phyloP scores from a whole-genome alignment of 495 filamentous ascomycete species.

The Evansstolkia leycettana region DNA sequence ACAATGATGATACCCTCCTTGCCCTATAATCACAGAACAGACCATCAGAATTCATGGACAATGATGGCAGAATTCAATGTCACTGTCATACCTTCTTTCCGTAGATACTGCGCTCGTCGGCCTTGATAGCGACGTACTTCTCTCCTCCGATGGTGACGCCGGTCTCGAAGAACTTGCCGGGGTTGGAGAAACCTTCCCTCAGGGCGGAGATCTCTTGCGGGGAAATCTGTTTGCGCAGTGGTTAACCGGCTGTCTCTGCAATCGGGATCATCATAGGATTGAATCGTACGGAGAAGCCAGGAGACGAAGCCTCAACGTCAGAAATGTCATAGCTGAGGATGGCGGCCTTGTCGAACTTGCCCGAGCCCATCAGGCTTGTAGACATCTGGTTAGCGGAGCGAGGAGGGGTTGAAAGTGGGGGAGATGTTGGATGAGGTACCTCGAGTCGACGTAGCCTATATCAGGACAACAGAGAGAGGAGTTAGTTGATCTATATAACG shows the following conservation, averaged over 20 bases:
- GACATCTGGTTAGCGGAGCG: conserved; percentile 8
- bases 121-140: conserved; percentile 59
- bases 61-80: background rate
- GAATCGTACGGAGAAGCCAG: conserved; percentile 56
- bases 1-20: conserved; percentile 67
- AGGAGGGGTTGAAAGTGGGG: conserved; percentile 7
- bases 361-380: conserved; percentile 65
- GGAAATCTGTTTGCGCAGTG: conserved; percentile 18
- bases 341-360: conserved; percentile 76
- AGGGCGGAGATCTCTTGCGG: conserved; percentile 27
- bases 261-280: conserved; percentile 1
- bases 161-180: conserved; percentile 15
- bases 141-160: conserved; percentile 63
- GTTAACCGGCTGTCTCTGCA: background rate
- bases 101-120: conserved; percentile 69
- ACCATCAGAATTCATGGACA: too few relatives aligned
- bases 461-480: background rate
- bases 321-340: conserved; percentile 75
- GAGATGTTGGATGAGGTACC: conserved; percentile 32
- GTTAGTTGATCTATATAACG: conserved; percentile 8
- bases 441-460: conserved; percentile 55
- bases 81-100: conserved; percentile 65
- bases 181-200: conserved; percentile 18
- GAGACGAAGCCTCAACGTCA: conserved; percentile 66
- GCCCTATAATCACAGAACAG: conserved; percentile 42